Base-by-base conservation (phyloP, 108 stramenopile species). In the Seminavis robusta region DNA sequence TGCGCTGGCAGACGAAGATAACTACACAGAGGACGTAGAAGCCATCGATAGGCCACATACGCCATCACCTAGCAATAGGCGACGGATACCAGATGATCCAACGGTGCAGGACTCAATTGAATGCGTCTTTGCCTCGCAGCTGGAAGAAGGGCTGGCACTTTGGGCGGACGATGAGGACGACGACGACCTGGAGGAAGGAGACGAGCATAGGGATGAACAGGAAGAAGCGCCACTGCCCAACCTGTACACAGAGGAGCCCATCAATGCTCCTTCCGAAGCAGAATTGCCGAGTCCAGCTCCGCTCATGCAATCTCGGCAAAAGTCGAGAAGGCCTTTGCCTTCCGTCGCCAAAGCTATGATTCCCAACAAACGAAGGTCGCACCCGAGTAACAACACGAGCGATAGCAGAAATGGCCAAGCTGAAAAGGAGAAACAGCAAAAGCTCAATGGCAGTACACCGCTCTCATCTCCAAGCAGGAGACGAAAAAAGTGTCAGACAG, bases 31-130 rank as follows among this genome's bases (percentile, higher is more conserved):
- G 11, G 13, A 37, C 36, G 36, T 11, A 37, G 36, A 10, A 63
- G 16, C 42, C 21, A 10, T 16, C n/a, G 5, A 43, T 10, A 26
- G n/a, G n/a, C n/a, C n/a, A n/a, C n/a, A n/a, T n/a, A n/a, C n/a
- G n/a, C n/a, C n/a, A n/a, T n/a, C n/a, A n/a, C n/a, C n/a, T n/a
- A n/a, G n/a, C n/a, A n/a, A n/a, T n/a, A n/a, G n/a, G n/a, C n/a
- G n/a, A n/a, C 25, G 17, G 25, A 17, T 71, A 1, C 27, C 69
- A 15, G 76, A 82, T 17, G 80, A 82, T 67, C 80, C 80, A 7
- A 74, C 72, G 6, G 49, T 82, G 0, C 71, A 82, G 40, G 80
- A 82, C 52, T 77, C 76, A 0, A 69, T 82, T 53, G 80, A 82
- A 48, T 82, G 80, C 31, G 62, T 82, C 21, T 82, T 82, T 74